Evolutionary conservation across 1,284 basidiomycete species (phyloP).

Genomic region (Marasmius oreades): DNA sequence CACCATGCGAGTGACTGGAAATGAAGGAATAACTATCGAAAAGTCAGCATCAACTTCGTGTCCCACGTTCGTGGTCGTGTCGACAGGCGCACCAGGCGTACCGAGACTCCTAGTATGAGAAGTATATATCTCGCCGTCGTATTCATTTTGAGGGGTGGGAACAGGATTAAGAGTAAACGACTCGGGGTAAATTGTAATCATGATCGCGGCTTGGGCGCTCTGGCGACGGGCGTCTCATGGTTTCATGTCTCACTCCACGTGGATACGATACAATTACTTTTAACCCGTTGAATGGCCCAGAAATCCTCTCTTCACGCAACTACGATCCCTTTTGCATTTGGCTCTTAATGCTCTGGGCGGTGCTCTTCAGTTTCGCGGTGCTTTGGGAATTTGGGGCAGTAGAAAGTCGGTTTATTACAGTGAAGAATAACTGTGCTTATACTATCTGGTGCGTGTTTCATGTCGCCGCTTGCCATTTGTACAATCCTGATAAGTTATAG

Average conservation of each 20-base stretch:
- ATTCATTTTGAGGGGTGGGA: not conserved
- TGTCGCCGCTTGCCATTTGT: not conserved
- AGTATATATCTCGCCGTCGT: constrained; percentile 1
- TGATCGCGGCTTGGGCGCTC: not conserved
- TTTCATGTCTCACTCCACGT: too few relatives aligned
- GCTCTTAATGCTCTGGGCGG: not conserved
- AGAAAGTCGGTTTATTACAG: not conserved
- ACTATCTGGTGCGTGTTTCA: not conserved
- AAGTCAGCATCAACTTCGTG: not conserved
- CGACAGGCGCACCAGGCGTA: not conserved
- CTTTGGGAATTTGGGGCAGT: not conserved
- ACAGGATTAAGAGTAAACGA: not conserved
- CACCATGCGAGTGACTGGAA: constrained; percentile 16
- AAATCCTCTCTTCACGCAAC: not conserved
- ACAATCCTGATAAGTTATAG: not conserved
- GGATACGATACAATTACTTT: not conserved
- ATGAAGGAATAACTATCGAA: constrained; percentile 9
- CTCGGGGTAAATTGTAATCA: not conserved
- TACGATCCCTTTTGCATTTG: not conserved
- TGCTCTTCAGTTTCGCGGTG: not conserved
- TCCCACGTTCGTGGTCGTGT: not conserved
- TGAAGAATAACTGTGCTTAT: constrained; percentile 2
- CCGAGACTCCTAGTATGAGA: not conserved
- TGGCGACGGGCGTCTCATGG: not conserved
- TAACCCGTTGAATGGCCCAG: not conserved